Evolutionary conservation across 2,329 filamentous ascomycete species (phyloP).

Genomic region (Fusarium sp.): DNA sequence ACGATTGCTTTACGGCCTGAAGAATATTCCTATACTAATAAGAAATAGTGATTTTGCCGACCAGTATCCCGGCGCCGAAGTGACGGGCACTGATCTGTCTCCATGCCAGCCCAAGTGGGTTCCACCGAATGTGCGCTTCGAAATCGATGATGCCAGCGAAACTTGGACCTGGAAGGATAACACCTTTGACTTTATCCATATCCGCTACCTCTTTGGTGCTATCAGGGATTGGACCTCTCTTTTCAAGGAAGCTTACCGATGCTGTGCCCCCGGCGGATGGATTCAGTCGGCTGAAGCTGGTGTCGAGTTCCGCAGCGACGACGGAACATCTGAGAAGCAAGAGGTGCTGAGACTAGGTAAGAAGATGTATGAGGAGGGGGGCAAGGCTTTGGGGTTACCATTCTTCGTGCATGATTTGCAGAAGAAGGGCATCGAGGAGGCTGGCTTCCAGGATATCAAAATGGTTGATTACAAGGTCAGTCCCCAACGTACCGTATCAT

Average conservation of each 20-base stretch:
- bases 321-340: slow-evolving; percentile 21
- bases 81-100: slow-evolving; percentile 33
- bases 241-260: slow-evolving; percentile 31
- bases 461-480: slow-evolving; percentile 33
- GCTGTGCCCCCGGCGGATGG: slow-evolving; percentile 33
- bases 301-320: slow-evolving; percentile 23
- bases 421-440: slow-evolving; percentile 18
- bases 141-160: slow-evolving; percentile 33
- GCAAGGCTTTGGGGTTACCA: not conserved
- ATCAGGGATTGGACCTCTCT: slow-evolving; percentile 28
- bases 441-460: slow-evolving; percentile 30
- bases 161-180: slow-evolving; percentile 27
- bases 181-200: slow-evolving; percentile 31
- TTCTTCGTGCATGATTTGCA: slow-evolving; percentile 32
- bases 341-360: slow-evolving; percentile 9
- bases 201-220: slow-evolving; percentile 36
- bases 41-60: slow-evolving; percentile 32
- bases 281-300: slow-evolving; percentile 32
- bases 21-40: not conserved
- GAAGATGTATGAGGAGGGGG: slow-evolving; percentile 30
- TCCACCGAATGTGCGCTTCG: slow-evolving; percentile 35
- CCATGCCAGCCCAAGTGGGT: slow-evolving; percentile 34
- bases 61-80: slow-evolving; percentile 20
- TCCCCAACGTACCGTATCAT: not conserved
- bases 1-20: too few relatives aligned